Conservation (phyloP, 225 moss, liverwort and hornwort species). For the Marchantia polymorpha region DNA sequence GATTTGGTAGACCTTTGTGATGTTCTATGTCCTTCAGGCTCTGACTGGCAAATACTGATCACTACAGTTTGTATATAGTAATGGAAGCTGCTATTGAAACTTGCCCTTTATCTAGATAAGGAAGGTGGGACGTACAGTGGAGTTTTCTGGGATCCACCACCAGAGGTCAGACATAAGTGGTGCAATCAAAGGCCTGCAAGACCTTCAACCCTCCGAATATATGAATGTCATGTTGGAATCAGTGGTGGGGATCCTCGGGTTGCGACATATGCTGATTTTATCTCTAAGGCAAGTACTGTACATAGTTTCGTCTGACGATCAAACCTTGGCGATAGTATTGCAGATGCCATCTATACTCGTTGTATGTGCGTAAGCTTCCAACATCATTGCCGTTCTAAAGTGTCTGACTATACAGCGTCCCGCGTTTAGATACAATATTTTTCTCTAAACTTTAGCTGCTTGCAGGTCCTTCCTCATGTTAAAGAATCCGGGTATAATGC, state of each 20-base stretch:
- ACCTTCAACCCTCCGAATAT: slow-evolving; percentile 76
- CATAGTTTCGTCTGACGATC: neutral
- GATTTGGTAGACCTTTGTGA: neutral
- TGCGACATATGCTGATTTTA: slow-evolving; percentile 64
- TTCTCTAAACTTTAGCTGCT: neutral
- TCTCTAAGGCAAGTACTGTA: slow-evolving; percentile 50
- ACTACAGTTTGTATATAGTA: neutral
- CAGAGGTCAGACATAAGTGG: slow-evolving; percentile 64
- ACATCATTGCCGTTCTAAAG: neutral
- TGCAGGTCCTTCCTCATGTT: slow-evolving; percentile 82
- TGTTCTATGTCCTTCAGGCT: too few species aligned
- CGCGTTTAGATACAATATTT: neutral
- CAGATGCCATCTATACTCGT: neutral
- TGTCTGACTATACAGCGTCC: neutral
- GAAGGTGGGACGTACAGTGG: slow-evolving; percentile 58
- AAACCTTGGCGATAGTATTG: neutral
- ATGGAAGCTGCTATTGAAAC: neutral
- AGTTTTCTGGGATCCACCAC: slow-evolving; percentile 85
- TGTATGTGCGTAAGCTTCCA: neutral
- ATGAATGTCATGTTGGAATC: slow-evolving; percentile 97
- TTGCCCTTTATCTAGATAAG: slow-evolving; percentile 41
- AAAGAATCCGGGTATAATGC: slow-evolving; percentile 74
- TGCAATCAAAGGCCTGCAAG: slow-evolving; percentile 60
- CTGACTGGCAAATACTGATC: too few species aligned
- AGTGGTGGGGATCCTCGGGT: slow-evolving; percentile 68